These are phyloP conservation scores for Talaromyces sp. DNA, from an alignment of 2,329 filamentous ascomycete species.

Conservation along the genomic window DNA sequence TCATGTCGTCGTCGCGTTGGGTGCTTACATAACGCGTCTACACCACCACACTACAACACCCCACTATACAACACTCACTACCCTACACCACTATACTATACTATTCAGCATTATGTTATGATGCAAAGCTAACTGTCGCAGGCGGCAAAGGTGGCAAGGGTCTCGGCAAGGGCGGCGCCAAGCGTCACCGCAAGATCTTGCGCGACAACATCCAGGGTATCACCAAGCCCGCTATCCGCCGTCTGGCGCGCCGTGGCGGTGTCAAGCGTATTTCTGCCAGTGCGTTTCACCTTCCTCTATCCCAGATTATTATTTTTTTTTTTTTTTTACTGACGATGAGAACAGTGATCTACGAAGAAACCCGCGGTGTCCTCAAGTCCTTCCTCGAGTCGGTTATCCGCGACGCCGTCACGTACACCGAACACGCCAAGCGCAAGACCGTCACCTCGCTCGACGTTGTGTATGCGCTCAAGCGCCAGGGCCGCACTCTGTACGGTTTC, in stretches of 20 bases:
- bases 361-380: conserved; percentile 74
- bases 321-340: background rate
- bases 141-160: conserved; percentile 96
- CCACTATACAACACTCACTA: background rate
- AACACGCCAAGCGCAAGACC: conserved; percentile 69
- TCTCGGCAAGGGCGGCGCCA: conserved; percentile 96
- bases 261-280: conserved; percentile 99
- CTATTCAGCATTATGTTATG: conserved; percentile 1
- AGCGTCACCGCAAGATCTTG: conserved; percentile 99
- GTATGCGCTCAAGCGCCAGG: conserved; percentile 61
- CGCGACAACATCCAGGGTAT: conserved; percentile 99
- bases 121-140: conserved; percentile 29
- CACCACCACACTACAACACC: background rate
- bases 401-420: conserved; percentile 75
- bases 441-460: conserved; percentile 57
- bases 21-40: conserved; percentile 7
- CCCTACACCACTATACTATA: background rate
- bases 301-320: too few species aligned
- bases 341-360: conserved; percentile 72
- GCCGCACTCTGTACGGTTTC: conserved; percentile 75
- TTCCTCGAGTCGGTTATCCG: conserved; percentile 79
- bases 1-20: background rate
- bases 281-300: background rate
- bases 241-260: conserved; percentile 98
- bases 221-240: conserved; percentile 96